Evolutionary conservation across 768 basidiomycete genomes (phyloP).

Genomic region (Pulveroboletus sp.): DNA sequence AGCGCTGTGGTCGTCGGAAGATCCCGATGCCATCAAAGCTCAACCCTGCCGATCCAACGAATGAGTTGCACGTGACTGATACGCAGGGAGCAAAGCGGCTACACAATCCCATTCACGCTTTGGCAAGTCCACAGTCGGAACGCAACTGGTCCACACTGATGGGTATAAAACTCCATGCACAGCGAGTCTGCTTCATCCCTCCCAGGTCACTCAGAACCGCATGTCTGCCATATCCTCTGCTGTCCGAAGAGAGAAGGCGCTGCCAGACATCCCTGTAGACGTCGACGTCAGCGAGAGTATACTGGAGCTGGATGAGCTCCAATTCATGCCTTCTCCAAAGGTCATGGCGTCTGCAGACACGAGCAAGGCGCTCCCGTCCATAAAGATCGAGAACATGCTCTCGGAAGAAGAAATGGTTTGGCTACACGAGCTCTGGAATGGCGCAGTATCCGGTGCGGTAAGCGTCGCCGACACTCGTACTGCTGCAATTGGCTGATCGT

Average conservation of each 20-base stretch:
- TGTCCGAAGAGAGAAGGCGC: conserved; percentile 13
- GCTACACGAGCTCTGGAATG: conserved; percentile 26
- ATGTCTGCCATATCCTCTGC: conserved; percentile 8
- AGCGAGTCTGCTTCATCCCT: background rate
- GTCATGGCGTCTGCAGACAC: background rate
- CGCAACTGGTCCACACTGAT: background rate
- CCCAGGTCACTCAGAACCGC: background rate
- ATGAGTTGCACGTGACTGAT: too few species aligned
- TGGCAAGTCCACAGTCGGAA: too few species aligned
- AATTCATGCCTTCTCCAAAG: background rate
- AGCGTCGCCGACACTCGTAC: background rate
- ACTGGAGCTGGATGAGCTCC: background rate
- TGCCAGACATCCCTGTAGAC: conserved; percentile 20
- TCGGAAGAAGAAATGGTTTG: conserved; percentile 16
- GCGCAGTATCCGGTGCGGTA: conserved; percentile 20
- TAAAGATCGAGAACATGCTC: conserved; percentile 15
- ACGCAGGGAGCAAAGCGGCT: background rate
- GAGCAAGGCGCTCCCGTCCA: conserved; percentile 13
- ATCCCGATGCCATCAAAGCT: too few species aligned
- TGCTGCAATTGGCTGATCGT: background rate
- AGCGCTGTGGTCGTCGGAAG: too few species aligned
- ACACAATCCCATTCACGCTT: background rate
- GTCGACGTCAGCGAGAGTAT: background rate
- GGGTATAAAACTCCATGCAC: conserved; percentile 1
- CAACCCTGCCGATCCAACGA: too few species aligned